Evolutionary conservation across 2,329 filamentous ascomycete genomes (phyloP), one percentile per base, ranked within the genome.

Genomic region (Claviceps monticola): DNA sequence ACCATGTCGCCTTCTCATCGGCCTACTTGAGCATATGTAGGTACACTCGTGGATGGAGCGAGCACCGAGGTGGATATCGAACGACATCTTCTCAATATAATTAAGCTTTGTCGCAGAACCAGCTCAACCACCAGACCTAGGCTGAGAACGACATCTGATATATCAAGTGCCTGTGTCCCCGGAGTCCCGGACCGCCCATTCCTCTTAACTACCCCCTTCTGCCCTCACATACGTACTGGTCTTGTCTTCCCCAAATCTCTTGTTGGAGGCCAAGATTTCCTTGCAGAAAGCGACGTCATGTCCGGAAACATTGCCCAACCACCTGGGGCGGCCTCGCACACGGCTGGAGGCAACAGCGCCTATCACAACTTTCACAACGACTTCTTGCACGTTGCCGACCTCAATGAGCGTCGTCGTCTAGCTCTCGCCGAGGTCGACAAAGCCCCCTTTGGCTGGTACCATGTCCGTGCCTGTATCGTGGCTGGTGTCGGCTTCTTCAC

Each of bases 401-500:
- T 84, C 54, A 88, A 88, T 58, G 86, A 91, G 74, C 82, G 86
- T 52, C 78, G 87, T 58, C 79, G 86, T 56, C 79, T 88, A 36
- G 87, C 87, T 43, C 82, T 93, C 50, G 84, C 85, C 39, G 84
- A 90, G 68, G 84, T 91, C 59, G 86, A 91, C 71, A 84, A 84
- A 70, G 86, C 85, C 9, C 82, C 82, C 3, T 90, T 91, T 55
- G 84, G 86, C 61, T 91, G 86, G 86, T 88, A 89, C 64, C 87
- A 93, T 62, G 79, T 90, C 53, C 79, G 86, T 42, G 84, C 86
- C 53, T 78, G 86, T 51, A 70, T 86, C 8, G 86, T 91, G 23
- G 86, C 86, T 34, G 87, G 88, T 60, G 84, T 91, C 55, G 88
- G 87, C 59, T 93, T 94, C 79, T 93, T 93, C 69, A 91, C 87